Evolutionary conservation across 1,284 basidiomycete genomes (phyloP), one percentile per base, ranked within the genome.

Genomic region (Amylostereum areolatum): DNA sequence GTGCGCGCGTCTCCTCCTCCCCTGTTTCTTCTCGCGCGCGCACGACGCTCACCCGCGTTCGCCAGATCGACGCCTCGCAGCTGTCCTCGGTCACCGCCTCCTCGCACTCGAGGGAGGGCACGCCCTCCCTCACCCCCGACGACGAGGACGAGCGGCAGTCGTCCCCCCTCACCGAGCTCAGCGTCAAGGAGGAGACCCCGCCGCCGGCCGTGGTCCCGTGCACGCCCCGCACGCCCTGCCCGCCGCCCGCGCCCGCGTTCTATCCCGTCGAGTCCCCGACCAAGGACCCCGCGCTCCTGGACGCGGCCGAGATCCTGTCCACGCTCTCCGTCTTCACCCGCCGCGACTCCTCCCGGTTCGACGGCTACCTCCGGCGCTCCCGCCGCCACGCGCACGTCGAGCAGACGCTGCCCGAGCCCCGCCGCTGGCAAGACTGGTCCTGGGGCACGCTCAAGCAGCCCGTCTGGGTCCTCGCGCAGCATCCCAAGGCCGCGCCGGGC

Each of bases 121-220:
- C 35, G 37, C 37, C 7, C 47, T 32, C 25, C 29, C 57, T 69
- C 37, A 72, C 69, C 0, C 63, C 68, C 18, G 69, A 73, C 49
- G 62, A 67, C 29, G 70, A 71, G 54, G 65, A 54, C 51, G 59
- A 18, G 7, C 45, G 46, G 8, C 43, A 46, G 41, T 27, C 41
- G 11, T 47, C 45, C 30, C 30, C 47, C 34, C 42, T 47, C 3
- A 36, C 39, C 44, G 43, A 35, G 29, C 41, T 9, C 43, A 39
- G 34, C 11, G 24, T 45, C 51, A 46, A 46, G 40, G 49, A 52
- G 34, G 46, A 50, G 43, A 50, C 50, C 11, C 32, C 54, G n/a
- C 24, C 25, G 4, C 29, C 25, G n/a, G 31, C 28, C 32, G 11
- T 34, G n/a, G n/a, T n/a, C n/a, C n/a, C n/a, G n/a, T n/a, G n/a